Conservation (phyloP, 352 stramenopile genomes). For the Phytophthora colocasiae region DNA sequence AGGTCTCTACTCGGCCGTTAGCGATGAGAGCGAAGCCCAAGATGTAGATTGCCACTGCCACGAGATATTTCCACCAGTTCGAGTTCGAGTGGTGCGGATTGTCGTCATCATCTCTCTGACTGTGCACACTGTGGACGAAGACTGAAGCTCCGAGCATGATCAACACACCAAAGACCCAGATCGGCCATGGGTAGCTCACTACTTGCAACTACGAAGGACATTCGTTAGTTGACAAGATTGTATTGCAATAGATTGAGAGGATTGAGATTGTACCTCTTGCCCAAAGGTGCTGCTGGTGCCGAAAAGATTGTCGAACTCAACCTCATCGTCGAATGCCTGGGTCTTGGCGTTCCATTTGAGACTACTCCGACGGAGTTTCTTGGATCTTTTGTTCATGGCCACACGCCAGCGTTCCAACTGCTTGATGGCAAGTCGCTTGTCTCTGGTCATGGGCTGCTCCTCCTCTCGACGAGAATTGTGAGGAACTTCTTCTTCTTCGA, state of each 20-base stretch:
- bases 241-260: not conserved
- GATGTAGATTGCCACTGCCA: conserved; percentile 60
- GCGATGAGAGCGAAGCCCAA: conserved; percentile 48
- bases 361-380: conserved; percentile 17
- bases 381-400: conserved; percentile 39
- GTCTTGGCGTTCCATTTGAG: conserved; percentile 34
- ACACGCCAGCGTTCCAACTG: conserved; percentile 49
- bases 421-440: conserved; percentile 45
- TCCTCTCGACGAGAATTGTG: conserved; percentile 24
- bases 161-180: conserved; percentile 61
- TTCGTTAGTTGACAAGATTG: not conserved
- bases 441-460: conserved; percentile 42
- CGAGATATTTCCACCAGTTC: conserved; percentile 78
- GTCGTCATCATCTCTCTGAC: conserved; percentile 25
- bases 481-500: conserved; percentile 27
- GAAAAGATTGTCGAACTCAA: conserved; percentile 49
- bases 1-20: conserved; percentile 67
- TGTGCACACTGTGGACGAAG: conserved; percentile 64
- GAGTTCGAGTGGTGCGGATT: conserved; percentile 11
- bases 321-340: conserved; percentile 32
- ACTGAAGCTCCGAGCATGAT: conserved; percentile 63
- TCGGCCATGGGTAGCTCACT: conserved; percentile 62
- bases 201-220: conserved; percentile 52
- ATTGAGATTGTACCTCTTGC: conserved; percentile 27
- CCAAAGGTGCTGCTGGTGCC: conserved; percentile 30